Base-by-base conservation (phyloP, 805 yeast genomes). In the Starmerella stellata region DNA sequence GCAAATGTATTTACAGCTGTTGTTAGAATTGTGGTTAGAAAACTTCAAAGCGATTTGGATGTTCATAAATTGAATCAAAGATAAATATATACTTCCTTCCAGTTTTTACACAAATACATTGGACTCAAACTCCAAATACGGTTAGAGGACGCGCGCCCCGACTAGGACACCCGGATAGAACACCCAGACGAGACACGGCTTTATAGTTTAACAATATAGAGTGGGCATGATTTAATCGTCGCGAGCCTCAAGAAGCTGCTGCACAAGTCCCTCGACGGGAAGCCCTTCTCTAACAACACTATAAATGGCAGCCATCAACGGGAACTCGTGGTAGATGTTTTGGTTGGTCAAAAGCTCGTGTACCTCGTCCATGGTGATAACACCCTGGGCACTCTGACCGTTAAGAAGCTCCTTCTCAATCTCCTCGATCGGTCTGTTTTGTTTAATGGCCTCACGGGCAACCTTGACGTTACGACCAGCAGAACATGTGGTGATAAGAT, bases 371-470 rank as follows among this genome's bases (percentile, higher is more conserved):
- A 85, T 70, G 30, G 98, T 90, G 54, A 78, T 70, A 42, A 85
- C 69, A 60, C 98, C 98, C 66, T 90, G 98, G 42, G 95, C 93
- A 35, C 90, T 76, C 67, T 85, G 95, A 38, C 98, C 98, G 57
- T 90, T 83, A 51, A 90, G 67, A 51, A 90, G 64, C 56, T 70
- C 78, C 61, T 72, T 74, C 63, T 90, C 98, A 40, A 90, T 78
- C 52, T 75, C 83, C 55, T 68, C 65, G 34, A 93, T 90, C 44
- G 72, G 60, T 52, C 74, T 79, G 44, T 78, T 77, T 44, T 83
- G 68, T 59, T 72, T 67, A 42, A 93, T 87, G 79, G 81, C 78
- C 59, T 71, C 75, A 51, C 69, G 74, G 38, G 90, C 95, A 44
- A 90, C 93, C 58, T 78, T 72, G 51, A 80, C 93, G 64, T 90